A percentile compares a stretch with the other conserved stretches of the same genome.
Conservation (phyloP, 257 asterid species). For the Cinchona pubescens region DNA sequence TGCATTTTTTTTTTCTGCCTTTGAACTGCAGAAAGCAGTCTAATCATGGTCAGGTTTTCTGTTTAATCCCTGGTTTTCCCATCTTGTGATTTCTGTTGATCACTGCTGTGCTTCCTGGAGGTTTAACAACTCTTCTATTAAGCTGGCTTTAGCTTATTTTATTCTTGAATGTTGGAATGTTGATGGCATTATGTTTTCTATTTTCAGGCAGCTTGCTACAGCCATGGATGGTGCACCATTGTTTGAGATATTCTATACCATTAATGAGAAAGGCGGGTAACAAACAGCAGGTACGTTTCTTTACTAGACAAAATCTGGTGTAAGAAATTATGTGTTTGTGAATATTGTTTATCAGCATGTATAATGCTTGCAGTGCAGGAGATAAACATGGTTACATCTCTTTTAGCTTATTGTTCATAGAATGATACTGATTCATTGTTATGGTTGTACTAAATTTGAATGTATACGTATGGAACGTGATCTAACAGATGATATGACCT, state of each 20-base stretch:
- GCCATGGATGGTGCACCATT: conserved; percentile 70
- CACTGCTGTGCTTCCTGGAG: background rate
- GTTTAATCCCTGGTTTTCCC: too few relatives aligned
- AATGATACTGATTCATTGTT: background rate
- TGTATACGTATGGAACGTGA: background rate
- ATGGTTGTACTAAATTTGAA: background rate
- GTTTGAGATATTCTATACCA: conserved; percentile 79
- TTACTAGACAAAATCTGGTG: conserved; percentile 2
- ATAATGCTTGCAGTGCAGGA: background rate
- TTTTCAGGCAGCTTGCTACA: conserved; percentile 83
- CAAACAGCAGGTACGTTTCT: conserved; percentile 69
- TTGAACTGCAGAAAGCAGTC: background rate
- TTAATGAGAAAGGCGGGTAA: conserved; percentile 54
- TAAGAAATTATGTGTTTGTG: conserved; percentile 9
- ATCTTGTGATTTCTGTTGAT: background rate
- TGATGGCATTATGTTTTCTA: conserved; percentile 26
- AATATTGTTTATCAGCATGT: background rate
- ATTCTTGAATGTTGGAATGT: background rate
- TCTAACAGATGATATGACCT: background rate
- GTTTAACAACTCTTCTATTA: background rate
- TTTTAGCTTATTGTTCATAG: background rate
- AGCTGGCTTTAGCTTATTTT: background rate
- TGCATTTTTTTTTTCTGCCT: background rate
- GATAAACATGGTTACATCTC: background rate
- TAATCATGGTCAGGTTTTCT: background rate